Evolutionary conservation across 352 stramenopile genomes (phyloP).

Genomic region (Pythium rishiriense): DNA sequence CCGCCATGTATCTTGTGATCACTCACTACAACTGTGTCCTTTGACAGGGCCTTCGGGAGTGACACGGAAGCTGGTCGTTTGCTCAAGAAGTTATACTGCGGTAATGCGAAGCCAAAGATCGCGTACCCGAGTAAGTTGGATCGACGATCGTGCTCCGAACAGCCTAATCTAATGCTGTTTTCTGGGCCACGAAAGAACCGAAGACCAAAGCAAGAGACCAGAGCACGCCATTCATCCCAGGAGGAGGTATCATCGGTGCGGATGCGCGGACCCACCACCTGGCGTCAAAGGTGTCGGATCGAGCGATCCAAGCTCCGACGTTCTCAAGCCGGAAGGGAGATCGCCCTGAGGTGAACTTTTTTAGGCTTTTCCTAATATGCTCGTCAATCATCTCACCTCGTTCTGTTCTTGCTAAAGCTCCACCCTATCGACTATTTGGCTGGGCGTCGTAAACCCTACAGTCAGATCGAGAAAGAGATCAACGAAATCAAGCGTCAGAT

Average conservation of each 20-base stretch:
- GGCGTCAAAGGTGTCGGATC: slow-evolving; percentile 56
- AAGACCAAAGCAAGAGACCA: slow-evolving; percentile 47
- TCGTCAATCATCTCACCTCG: not conserved
- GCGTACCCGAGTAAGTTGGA: slow-evolving; percentile 65
- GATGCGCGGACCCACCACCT: slow-evolving; percentile 56
- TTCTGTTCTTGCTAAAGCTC: slow-evolving; percentile 24
- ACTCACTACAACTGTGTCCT: not conserved
- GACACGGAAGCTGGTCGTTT: slow-evolving; percentile 74
- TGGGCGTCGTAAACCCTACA: slow-evolving; percentile 56
- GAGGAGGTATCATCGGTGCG: slow-evolving; percentile 34
- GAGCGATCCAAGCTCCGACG: slow-evolving; percentile 52
- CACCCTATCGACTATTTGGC: slow-evolving; percentile 62
- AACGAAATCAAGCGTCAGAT: slow-evolving; percentile 71
- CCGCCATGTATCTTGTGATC: not conserved
- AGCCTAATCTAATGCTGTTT: not conserved
- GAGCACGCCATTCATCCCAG: slow-evolving; percentile 65
- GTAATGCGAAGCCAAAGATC: slow-evolving; percentile 64
- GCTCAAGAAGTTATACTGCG: slow-evolving; percentile 77
- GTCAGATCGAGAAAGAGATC: slow-evolving; percentile 79
- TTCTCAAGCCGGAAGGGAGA: slow-evolving; percentile 32
- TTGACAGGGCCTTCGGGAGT: slow-evolving; percentile 58
- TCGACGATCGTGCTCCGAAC: not conserved
- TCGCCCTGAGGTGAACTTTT: slow-evolving; percentile 34
- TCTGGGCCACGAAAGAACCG: slow-evolving; percentile 35
- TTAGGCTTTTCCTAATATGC: not conserved